phyloP scores from a whole-genome alignment of 75 land plant species.

The Pinus albicaulis region DNA sequence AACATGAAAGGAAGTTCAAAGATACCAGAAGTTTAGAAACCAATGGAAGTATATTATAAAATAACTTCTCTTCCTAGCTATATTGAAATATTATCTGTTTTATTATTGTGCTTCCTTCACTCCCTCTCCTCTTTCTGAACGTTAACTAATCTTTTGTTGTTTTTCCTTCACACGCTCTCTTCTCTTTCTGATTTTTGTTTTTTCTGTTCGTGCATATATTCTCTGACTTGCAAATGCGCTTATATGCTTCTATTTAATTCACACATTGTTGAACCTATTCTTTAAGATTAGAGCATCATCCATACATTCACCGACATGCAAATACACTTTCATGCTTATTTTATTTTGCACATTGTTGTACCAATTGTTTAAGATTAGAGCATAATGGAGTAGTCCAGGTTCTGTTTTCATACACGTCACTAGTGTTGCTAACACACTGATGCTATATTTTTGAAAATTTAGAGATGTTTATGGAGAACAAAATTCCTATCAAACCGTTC shows the following conservation, averaged over 20 bases:
- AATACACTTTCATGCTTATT: neutral
- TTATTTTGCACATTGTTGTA: neutral
- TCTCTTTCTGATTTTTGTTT: too few relatives aligned
- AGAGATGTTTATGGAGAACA: neutral
- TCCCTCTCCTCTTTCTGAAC: too few relatives aligned
- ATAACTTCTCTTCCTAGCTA: too few relatives aligned
- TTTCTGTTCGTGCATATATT: neutral
- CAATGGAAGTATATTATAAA: too few relatives aligned
- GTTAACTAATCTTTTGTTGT: too few relatives aligned
- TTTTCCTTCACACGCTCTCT: too few relatives aligned
- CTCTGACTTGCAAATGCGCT: neutral
- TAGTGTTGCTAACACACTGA: neutral
- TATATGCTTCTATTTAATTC: neutral
- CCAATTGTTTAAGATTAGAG: neutral
- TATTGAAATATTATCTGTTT: too few relatives aligned
- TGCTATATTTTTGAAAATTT: neutral
- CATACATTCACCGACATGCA: neutral
- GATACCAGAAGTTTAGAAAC: too few relatives aligned
- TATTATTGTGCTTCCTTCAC: too few relatives aligned
- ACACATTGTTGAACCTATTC: neutral
- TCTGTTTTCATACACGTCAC: neutral
- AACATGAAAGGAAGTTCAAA: too few relatives aligned
- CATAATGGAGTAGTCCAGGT: neutral
- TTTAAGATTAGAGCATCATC: neutral
- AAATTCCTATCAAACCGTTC: slow-evolving; percentile 1